Percentiles rank a stretch among this genome's conserved stretches.
These are phyloP conservation scores for Phialemoniopsis sp. DNA, from an alignment of 2,329 filamentous ascomycete species.

Conservation along the genomic window DNA sequence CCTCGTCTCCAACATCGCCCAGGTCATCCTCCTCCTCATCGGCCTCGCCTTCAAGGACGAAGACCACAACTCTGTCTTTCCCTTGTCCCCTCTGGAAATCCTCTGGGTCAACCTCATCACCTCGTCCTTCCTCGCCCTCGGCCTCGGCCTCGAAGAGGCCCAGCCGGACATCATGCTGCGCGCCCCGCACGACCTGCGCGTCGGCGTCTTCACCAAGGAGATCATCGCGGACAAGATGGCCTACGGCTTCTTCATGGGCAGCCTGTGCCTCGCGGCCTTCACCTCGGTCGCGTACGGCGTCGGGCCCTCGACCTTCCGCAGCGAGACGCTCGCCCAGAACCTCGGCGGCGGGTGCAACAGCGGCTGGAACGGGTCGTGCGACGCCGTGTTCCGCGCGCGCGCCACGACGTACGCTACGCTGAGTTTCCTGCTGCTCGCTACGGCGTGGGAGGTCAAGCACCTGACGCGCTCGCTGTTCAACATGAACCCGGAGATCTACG, in stretches of 20 bases:
- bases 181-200: slow-evolving; percentile 56
- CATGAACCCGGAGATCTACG: slow-evolving; percentile 52
- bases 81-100: slow-evolving; percentile 68
- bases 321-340: slow-evolving; percentile 21
- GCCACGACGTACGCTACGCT: slow-evolving; percentile 67
- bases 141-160: slow-evolving; percentile 66
- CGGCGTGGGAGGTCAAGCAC: slow-evolving; percentile 72
- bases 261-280: slow-evolving; percentile 58
- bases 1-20: slow-evolving; percentile 65
- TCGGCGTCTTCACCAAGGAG: slow-evolving; percentile 61
- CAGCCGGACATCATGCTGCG: slow-evolving; percentile 64
- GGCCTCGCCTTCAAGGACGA: slow-evolving; percentile 65
- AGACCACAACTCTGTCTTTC: slow-evolving; percentile 58
- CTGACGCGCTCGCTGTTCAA: slow-evolving; percentile 66
- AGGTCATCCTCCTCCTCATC: slow-evolving; percentile 65
- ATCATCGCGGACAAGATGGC: slow-evolving; percentile 64
- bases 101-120: slow-evolving; percentile 76
- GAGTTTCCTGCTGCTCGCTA: slow-evolving; percentile 63
- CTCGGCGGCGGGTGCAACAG: slow-evolving; percentile 59
- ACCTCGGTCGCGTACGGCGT: slow-evolving; percentile 52
- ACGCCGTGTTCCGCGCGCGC: slow-evolving; percentile 58
- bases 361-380: slow-evolving; percentile 42
- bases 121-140: slow-evolving; percentile 66
- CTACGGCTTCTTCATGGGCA: slow-evolving; percentile 61
- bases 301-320: slow-evolving; percentile 15